Evolutionary conservation across 2,329 filamentous ascomycete genomes (phyloP), one percentile per base, ranked within the genome.

Genomic region (Aureobasidium vineae): DNA sequence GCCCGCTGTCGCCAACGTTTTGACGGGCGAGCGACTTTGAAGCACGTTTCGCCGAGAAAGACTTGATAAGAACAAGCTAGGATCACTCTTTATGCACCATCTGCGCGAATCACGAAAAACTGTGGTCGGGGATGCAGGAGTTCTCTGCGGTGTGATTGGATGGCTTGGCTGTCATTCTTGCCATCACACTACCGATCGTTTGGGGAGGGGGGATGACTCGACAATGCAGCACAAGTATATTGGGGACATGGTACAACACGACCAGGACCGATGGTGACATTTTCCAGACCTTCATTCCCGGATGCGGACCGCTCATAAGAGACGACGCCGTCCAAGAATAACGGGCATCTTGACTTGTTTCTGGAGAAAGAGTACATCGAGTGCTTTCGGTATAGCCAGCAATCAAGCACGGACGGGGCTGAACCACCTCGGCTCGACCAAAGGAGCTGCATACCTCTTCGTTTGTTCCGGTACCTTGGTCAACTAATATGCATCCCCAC

Each of bases 21-120:
- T n/a, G 47, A 41, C 23, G 59, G 59, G 28, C 45, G 33, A 52
- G 36, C 23, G 49, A 43, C 49, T 33, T 53, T 36, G 11, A 64
- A 43, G 61, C 61, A 64, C 61, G 49, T 64, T 50, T 64, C 15
- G 49, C 49, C 61, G 43, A 33, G n/a, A 36, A 64, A 63, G 49
- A 63, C 45, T 45, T 63, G 59, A 50, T 52, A 38, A 63, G 45
- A 40, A 52, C 59, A 61, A 63, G 59, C 59, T 45, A 45, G 36
- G 49, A 64, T 54, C 49, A 54, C 23, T 26, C 38, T 52, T 63
- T 43, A 43, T 64, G 61, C 61, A 49, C 33, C 23, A 19, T 54
- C 61, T 64, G 61, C 61, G 49, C 61, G 61, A 64, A 64, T 64
- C 49, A 64, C 61, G 47, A 54, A 53, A 54, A 36, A 36, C 28